These are phyloP conservation scores for Filobasidium wieringae DNA, from an alignment of 768 basidiomycete species.

Conservation along the genomic window DNA sequence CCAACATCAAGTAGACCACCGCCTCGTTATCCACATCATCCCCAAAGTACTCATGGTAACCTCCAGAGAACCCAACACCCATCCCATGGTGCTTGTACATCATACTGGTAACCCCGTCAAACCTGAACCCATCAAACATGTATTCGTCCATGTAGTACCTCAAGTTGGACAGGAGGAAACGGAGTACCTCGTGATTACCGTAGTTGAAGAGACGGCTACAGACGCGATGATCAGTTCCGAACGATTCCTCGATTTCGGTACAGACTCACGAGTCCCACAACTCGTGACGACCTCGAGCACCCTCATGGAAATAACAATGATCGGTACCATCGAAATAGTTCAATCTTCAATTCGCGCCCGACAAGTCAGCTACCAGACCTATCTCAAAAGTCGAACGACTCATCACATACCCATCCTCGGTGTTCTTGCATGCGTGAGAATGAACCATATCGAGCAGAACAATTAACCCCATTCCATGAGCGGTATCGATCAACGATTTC, in stretches of 20 bases:
- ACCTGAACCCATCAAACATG: slow-evolving; percentile 92
- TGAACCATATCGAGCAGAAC: slow-evolving; percentile 95
- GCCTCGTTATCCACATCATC: slow-evolving; percentile 70
- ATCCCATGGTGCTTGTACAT: slow-evolving; percentile 98
- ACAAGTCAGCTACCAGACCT: background rate
- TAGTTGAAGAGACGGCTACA: slow-evolving; percentile 88
- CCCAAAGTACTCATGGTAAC: slow-evolving; percentile 97
- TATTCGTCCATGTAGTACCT: slow-evolving; percentile 93
- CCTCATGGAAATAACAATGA: slow-evolving; percentile 93
- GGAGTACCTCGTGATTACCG: slow-evolving; percentile 78
- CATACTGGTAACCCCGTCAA: slow-evolving; percentile 99
- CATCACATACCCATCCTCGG: slow-evolving; percentile 60
- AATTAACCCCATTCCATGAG: slow-evolving; percentile 81
- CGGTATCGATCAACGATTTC: slow-evolving; percentile 87
- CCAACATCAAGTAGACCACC: slow-evolving; percentile 93
- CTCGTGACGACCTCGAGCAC: slow-evolving; percentile 77
- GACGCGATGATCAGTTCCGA: background rate
- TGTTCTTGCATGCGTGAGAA: slow-evolving; percentile 96
- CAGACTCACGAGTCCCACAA: slow-evolving; percentile 68
- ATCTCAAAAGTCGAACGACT: background rate
- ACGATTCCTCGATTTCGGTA: background rate
- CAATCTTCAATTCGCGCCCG: slow-evolving; percentile 39
- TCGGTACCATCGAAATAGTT: slow-evolving; percentile 97
- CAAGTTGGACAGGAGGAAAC: slow-evolving; percentile 89
- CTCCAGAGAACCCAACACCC: slow-evolving; percentile 92